Percentiles rank a stretch among this genome's conserved stretches.
Conservation (phyloP, 2,329 filamentous ascomycete genomes). For the Aspergillus neotritici region DNA sequence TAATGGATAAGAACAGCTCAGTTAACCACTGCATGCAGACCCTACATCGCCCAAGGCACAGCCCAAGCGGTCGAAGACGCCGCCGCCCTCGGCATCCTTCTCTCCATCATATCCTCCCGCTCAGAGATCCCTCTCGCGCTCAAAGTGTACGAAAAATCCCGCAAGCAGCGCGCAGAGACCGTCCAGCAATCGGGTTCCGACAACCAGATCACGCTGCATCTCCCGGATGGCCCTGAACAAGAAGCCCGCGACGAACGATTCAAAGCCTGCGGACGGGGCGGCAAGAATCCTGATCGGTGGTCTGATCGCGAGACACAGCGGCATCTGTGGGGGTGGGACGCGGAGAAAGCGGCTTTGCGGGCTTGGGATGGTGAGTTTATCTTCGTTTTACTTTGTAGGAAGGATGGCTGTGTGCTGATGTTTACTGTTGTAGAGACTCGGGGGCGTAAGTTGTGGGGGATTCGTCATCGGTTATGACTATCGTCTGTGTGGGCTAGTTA, state of each 20-base stretch:
- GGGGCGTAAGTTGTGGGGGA: too few species aligned
- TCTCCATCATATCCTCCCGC: constrained; percentile 23
- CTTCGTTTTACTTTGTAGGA: too few species aligned
- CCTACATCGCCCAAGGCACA: constrained; percentile 42
- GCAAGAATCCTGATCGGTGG: constrained; percentile 56
- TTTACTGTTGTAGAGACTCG: too few species aligned
- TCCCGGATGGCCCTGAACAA: constrained; percentile 38
- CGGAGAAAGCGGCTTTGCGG: constrained; percentile 27
- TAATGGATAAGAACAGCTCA: too few species aligned
- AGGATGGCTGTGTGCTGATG: too few species aligned
- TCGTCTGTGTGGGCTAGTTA: too few species aligned
- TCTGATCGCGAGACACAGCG: constrained; percentile 59
- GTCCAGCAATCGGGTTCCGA: constrained; percentile 34
- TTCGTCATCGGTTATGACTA: too few species aligned
- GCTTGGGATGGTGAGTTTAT: constrained; percentile 26
- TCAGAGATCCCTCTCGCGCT: constrained; percentile 30
- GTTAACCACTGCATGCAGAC: constrained; percentile 9
- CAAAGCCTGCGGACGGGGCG: constrained; percentile 18
- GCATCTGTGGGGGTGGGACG: constrained; percentile 36
- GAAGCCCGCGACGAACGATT: constrained; percentile 33
- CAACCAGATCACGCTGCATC: constrained; percentile 34
- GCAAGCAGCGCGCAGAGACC: constrained; percentile 36
- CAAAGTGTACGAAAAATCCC: constrained; percentile 32
- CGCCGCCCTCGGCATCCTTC: constrained; percentile 29
- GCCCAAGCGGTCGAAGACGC: constrained; percentile 44